Conservation (phyloP, 2,329 filamentous ascomycete genomes). For the Tolypocladium tropicale region DNA sequence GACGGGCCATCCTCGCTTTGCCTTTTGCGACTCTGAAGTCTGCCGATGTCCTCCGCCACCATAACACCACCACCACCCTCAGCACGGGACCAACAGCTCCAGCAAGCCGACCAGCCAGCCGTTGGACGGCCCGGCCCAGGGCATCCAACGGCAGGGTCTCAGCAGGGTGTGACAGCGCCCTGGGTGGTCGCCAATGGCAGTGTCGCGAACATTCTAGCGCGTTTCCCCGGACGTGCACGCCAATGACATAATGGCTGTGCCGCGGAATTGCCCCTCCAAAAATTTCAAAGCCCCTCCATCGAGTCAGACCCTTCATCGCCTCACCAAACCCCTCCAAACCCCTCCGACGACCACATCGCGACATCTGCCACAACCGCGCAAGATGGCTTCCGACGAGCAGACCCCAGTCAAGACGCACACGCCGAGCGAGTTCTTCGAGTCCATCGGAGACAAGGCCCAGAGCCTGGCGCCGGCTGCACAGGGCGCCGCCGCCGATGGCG, state of each 20-base stretch:
- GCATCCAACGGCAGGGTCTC: no score
- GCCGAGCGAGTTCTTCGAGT: conserved; percentile 47
- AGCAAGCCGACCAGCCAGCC: neutral
- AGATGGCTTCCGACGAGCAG: conserved; percentile 33
- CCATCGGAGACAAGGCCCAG: conserved; percentile 52
- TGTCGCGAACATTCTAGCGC: conserved; percentile 6
- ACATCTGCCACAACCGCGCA: neutral
- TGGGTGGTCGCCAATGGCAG: neutral
- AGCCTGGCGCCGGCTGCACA: conserved; percentile 32
- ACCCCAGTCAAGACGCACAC: conserved; percentile 24
- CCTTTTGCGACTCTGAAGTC: neutral
- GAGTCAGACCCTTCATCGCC: conserved; percentile 4
- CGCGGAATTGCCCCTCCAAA: conserved; percentile 12
- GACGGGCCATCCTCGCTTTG: no score
- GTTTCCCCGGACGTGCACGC: neutral
- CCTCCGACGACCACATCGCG: no score
- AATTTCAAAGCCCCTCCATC: conserved; percentile 10
- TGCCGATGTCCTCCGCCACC: no score
- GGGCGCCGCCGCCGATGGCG: conserved; percentile 21
- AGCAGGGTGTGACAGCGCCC: neutral
- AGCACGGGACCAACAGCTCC: neutral
- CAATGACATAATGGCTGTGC: conserved; percentile 5
- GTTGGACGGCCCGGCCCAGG: neutral
- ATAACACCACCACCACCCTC: no score
- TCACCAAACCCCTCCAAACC: conserved; percentile 6